Conservation (phyloP, 257 asterid genomes). For the Oldenlandia corymbosa region DNA sequence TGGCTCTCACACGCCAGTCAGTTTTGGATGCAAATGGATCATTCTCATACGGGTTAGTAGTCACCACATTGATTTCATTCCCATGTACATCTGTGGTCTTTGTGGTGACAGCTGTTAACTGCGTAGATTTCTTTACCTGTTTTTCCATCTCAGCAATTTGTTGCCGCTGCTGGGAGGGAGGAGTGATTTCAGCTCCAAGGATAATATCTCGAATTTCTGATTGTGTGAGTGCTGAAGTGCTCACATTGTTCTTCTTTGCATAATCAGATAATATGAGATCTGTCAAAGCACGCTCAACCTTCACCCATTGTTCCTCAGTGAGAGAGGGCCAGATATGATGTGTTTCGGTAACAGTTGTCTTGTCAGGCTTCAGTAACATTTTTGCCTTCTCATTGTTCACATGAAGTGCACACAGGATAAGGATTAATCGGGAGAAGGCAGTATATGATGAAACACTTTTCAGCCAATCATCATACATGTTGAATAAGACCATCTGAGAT, state of each 20-base stretch:
- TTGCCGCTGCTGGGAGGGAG: constrained; percentile 96
- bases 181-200: constrained; percentile 98
- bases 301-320: constrained; percentile 92
- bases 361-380: constrained; percentile 98
- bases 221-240: constrained; percentile 88
- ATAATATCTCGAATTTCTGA: constrained; percentile 99
- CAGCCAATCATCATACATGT: constrained; percentile 97
- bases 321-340: constrained; percentile 99
- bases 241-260: constrained; percentile 97
- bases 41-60: constrained; percentile 95
- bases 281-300: constrained; percentile 98
- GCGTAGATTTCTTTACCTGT: constrained; percentile 94
- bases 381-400: constrained; percentile 95
- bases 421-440: constrained; percentile 90
- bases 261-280: constrained; percentile 94
- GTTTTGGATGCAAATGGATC: constrained; percentile 85
- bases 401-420: constrained; percentile 90
- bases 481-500: constrained; percentile 97
- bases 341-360: constrained; percentile 82
- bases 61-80: constrained; percentile 81
- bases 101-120: constrained; percentile 92
- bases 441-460: constrained; percentile 93
- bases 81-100: constrained; percentile 92
- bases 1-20: constrained; percentile 99
- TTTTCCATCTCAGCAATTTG: constrained; percentile 97